Percentiles rank a stretch among this genome's conserved stretches.
phyloP scores from a whole-genome alignment of 1,284 basidiomycete species.

The Ceratobasidium theobromae region DNA sequence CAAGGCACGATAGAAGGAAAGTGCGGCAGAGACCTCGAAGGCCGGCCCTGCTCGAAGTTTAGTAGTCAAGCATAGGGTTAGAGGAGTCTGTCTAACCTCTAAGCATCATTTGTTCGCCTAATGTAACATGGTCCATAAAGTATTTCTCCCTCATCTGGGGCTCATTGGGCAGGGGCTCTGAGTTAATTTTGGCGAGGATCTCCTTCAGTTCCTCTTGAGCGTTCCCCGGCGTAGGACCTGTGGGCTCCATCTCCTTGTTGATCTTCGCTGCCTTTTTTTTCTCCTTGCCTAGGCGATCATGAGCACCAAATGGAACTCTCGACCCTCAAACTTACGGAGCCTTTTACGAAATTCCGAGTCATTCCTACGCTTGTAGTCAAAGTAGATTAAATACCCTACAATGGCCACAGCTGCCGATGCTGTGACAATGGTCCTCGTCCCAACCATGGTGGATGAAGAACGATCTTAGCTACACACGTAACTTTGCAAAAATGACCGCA shows the following conservation, averaged over 20 bases:
- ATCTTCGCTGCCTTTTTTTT: constrained; percentile 81
- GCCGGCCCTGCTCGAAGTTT: constrained; percentile 73
- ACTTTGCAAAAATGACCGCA: background rate
- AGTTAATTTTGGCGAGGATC: constrained; percentile 62
- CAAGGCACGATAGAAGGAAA: constrained; percentile 91
- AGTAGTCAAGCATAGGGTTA: too few species aligned
- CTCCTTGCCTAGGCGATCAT: constrained; percentile 67
- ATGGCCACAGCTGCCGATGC: constrained; percentile 63
- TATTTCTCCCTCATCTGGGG: constrained; percentile 80
- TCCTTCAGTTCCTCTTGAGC: constrained; percentile 56
- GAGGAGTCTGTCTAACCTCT: constrained; percentile 74
- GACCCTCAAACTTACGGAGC: constrained; percentile 63
- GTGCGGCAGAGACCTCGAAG: constrained; percentile 76
- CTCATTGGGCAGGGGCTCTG: constrained; percentile 63
- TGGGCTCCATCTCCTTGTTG: constrained; percentile 50
- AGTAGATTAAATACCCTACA: constrained; percentile 84
- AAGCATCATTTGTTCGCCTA: constrained; percentile 81
- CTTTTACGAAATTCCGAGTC: constrained; percentile 86
- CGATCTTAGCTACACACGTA: background rate
- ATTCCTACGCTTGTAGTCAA: constrained; percentile 92
- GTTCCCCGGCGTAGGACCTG: background rate
- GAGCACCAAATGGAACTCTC: background rate
- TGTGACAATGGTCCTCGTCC: constrained; percentile 47
- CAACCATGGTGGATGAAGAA: constrained; percentile 39
- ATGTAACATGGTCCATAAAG: constrained; percentile 87